Evolutionary conservation across 306 rosid species (phyloP), one percentile per base, ranked within the genome.

Genomic region (Trifolium pratense): DNA sequence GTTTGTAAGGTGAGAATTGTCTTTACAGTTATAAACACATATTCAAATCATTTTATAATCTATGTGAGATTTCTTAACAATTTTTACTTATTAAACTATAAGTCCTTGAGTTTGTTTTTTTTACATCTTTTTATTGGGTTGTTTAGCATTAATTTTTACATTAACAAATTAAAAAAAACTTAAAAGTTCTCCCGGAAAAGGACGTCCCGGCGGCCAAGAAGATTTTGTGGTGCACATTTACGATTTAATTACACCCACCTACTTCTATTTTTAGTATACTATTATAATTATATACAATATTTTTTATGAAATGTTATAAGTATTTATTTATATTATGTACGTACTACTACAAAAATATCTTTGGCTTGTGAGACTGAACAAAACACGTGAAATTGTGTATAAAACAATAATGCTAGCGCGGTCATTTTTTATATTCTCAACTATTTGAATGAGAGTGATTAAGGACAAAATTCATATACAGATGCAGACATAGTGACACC

Each of bases 401-500:
- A 43, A 3, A 43, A 15, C 6, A 53, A 53, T 53, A 53, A 18
- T 20, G 26, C 26, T 18, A 18, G 14, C 4, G 29, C 12, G 29
- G 14, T 52, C 59, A 18, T 53, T 53, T 16, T 48, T 48, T 48
- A n/a, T 48, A 2, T n/a, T 48, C 57, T n/a, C 55, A 59, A 20
- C 68, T 55, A 32, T 55, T 46, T 66, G 14, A 40, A 45, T 57
- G 40, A 36, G 51, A 29, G 25, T 55, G 7, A 48, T 43, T 46
- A 46, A 66, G 58, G 75, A 51, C 49, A 74, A 74, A 55, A 55
- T 49, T 11, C 66, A 32, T 31, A 16, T 49, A 49, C 11, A 34
- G 71, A 58, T 37, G 71, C 3, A 8, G 71, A 79, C 71, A 74
- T 49, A 26, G 60, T 21, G 49, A 43, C 49, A 43, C 49, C 49